These are phyloP conservation scores for Dunaliella primolecta DNA, from an alignment of 139 green algal species.

Conservation along the genomic window DNA sequence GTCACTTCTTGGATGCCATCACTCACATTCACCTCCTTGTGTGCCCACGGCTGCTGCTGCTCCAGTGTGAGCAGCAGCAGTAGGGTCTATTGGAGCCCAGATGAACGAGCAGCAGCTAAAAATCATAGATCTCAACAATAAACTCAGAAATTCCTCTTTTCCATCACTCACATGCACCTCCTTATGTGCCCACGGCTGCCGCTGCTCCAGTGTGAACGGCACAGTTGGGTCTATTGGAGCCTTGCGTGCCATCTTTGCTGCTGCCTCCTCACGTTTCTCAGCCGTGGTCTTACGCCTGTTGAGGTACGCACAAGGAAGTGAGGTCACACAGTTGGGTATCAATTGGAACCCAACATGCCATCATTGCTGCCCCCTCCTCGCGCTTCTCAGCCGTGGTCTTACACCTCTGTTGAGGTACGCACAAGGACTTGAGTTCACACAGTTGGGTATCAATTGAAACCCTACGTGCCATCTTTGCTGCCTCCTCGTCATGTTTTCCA, in stretches of 20 bases:
- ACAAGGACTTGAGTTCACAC: neutral
- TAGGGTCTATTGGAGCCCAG: no score
- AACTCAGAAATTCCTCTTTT: neutral
- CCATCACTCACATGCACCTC: constrained; percentile 29
- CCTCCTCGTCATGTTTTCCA: neutral
- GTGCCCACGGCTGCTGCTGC: neutral
- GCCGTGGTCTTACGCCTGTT: constrained; percentile 49
- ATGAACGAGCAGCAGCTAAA: no score
- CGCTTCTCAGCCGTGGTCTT: neutral
- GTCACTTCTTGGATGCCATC: no score
- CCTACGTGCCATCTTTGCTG: neutral
- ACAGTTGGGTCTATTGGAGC: constrained; percentile 23
- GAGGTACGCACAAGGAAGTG: neutral
- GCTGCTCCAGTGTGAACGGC: constrained; percentile 54
- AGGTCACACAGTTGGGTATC: neutral
- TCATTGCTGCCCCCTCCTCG: neutral
- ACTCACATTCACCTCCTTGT: neutral
- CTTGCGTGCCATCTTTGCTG: constrained; percentile 9
- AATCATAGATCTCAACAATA: neutral
- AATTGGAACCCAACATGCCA: neutral
- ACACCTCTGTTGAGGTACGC: neutral
- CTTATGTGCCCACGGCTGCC: constrained; percentile 82
- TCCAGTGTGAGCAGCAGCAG: neutral
- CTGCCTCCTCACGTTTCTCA: constrained; percentile 41
- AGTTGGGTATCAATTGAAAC: neutral